Percentiles rank a stretch among this genome's conserved stretches.
Conservation (phyloP, 768 basidiomycete species). For the Tulasnella sp. region DNA sequence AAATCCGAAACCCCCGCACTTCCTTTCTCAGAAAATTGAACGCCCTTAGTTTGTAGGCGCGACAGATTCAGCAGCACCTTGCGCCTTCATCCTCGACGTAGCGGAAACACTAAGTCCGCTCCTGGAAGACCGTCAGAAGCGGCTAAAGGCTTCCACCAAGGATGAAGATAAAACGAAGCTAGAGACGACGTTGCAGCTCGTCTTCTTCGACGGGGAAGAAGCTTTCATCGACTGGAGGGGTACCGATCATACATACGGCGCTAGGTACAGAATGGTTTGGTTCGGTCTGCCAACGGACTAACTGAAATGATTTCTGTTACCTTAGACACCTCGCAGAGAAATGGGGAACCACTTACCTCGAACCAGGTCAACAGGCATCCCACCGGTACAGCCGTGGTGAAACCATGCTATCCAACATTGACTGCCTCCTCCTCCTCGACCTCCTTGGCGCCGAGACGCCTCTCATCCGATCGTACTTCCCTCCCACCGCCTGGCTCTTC, state of each 20-base stretch:
- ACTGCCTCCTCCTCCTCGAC: slow-evolving; percentile 88
- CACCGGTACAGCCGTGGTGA: slow-evolving; percentile 37
- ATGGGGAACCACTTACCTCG: slow-evolving; percentile 66
- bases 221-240: slow-evolving; percentile 86
- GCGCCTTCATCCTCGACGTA: slow-evolving; percentile 87
- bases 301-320: neutral
- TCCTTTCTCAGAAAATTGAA: slow-evolving; percentile 2
- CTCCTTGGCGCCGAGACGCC: slow-evolving; percentile 77
- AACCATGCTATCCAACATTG: slow-evolving; percentile 69
- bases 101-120: slow-evolving; percentile 75
- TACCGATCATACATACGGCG: slow-evolving; percentile 90
- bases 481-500: slow-evolving; percentile 90
- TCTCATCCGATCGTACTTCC: slow-evolving; percentile 68
- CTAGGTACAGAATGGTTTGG: slow-evolving; percentile 49
- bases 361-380: slow-evolving; percentile 50
- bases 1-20: slow-evolving; percentile 18
- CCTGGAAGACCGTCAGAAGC: slow-evolving; percentile 50
- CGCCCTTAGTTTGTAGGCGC: slow-evolving; percentile 84
- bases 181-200: slow-evolving; percentile 77
- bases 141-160: slow-evolving; percentile 43
- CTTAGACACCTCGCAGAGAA: slow-evolving; percentile 76
- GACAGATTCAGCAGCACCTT: slow-evolving; percentile 93
- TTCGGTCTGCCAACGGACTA: neutral
- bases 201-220: slow-evolving; percentile 98
- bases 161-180: slow-evolving; percentile 55